Evolutionary conservation across 106 monocot species (phyloP), one percentile per base, ranked within the genome.

Genomic region (Posidonia australis): DNA sequence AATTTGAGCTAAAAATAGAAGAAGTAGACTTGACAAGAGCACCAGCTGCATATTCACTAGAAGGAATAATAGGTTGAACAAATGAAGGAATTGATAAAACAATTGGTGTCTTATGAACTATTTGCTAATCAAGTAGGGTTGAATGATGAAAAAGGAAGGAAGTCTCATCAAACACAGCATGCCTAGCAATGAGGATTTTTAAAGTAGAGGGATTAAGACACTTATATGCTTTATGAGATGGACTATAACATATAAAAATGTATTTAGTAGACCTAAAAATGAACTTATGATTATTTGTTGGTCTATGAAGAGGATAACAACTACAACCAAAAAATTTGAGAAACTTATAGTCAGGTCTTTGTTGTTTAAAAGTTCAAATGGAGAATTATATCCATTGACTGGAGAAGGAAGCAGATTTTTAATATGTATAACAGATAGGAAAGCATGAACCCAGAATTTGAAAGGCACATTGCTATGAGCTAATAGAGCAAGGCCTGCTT

Each of bases 131-230:
- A 74, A 66, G 66, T 0, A 16, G 5, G 10, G 26, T 11, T 25
- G n/a, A n/a, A n/a, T n/a, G n/a, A n/a, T n/a, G n/a, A 58, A n/a
- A n/a, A n/a, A n/a, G n/a, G n/a, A n/a, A n/a, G n/a, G n/a, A n/a
- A n/a, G n/a, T n/a, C n/a, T n/a, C 59, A 74, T 58, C 74, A 66
- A 74, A 60, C 0, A 22, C 6, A 9, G 58, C 73, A 67, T 67
- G 27, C 5, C 46, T 17, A 19, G 21, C 44, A 0, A 74, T 66
- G 31, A 36, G 57, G 3, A 67, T 19, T 12, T 19, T 31, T 0
- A n/a, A 5, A 1, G 22, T 58, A 5, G 26, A 0, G 11, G 21
- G 0, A 30, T 67, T 14, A 0, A 66, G 42, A 17, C 66, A 74
- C 28, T 36, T 56, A n/a, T 58, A 66, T 0, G 42, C 59, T 14